phyloP scores from a whole-genome alignment of 2,329 filamentous ascomycete species.

The Ramularia endophylla region DNA sequence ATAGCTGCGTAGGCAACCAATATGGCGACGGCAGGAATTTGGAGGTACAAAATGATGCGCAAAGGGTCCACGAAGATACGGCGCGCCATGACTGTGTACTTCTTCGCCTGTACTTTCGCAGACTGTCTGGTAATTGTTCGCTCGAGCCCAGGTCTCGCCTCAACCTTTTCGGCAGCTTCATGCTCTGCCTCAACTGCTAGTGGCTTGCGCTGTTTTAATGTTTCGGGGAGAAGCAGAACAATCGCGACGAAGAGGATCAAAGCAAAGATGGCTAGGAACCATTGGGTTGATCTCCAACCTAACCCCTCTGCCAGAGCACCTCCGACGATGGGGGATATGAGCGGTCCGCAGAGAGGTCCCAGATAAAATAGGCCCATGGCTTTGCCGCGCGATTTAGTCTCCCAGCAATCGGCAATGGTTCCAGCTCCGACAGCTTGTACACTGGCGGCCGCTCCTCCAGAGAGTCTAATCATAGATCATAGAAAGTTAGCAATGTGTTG shows the following conservation, averaged over 20 bases:
- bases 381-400: constrained; percentile 61
- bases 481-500: no score
- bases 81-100: constrained; percentile 49
- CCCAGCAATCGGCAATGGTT: constrained; percentile 78
- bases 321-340: constrained; percentile 71
- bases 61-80: constrained; percentile 67
- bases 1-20: constrained; percentile 70
- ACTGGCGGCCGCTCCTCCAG: constrained; percentile 70
- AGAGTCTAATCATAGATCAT: constrained; percentile 35
- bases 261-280: constrained; percentile 69
- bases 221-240: constrained; percentile 60
- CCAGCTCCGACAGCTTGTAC: constrained; percentile 80
- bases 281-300: constrained; percentile 72
- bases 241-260: constrained; percentile 51
- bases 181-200: constrained; percentile 27
- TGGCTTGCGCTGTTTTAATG: constrained; percentile 38
- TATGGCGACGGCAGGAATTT: constrained; percentile 66
- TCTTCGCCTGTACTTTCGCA: constrained; percentile 51
- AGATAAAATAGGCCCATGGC: constrained; percentile 85
- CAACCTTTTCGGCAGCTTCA: constrained; percentile 21
- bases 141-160: constrained; percentile 18
- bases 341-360: constrained; percentile 67
- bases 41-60: constrained; percentile 62
- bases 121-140: constrained; percentile 59
- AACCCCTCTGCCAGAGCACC: constrained; percentile 63